Evolutionary conservation across 2,329 filamentous ascomycete genomes (phyloP), one percentile per base, ranked within the genome.

Genomic region (Juglanconis sp.): DNA sequence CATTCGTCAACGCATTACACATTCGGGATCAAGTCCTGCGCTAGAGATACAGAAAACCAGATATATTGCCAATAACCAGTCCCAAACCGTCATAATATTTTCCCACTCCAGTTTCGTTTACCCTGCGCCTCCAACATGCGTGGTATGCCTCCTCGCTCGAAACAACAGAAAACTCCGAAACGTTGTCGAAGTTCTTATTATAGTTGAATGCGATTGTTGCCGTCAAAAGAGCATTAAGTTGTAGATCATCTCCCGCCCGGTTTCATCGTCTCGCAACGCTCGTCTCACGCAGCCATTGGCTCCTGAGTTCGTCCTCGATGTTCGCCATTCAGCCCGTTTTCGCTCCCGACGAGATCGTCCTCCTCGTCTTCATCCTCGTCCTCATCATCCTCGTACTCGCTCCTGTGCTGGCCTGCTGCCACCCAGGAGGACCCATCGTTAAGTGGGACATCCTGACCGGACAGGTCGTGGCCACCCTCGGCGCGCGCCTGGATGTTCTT

Each of bases 381-480:
- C 13, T 87, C 85, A 35, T 86, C 83, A 60, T 84, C 81, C 59
- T 86, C 78, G 24, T 81, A 80, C 32, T 80, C 80, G 24, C 79
- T 79, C 68, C 84, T 80, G 70, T 90, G 88, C 31, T 77, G 79
- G 44, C 85, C 84, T 13, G 90, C 90, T 6, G 89, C 88, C 40
- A 93, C 86, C 94, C 94, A 97, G 11, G 89, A 91, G 71, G 94
- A 91, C 60, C 88, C 82, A 71, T 91, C 90, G 65, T 92, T 86
- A 64, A 92, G 76, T 15, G 91, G 88, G 52, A 84, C 84, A 71
- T 97, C 93, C 77, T 97, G 94, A 52, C 82, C 83, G 2, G 91
- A 90, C 44, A 97, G 83, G 70, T 97, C 93, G 61, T 92, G 83
- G 7, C 91, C 90, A 7, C 91, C 90, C 69, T 94, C 90, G 62